phyloP scores from a whole-genome alignment of 2,329 filamentous ascomycete genomes.

The Xylaria sp. region DNA sequence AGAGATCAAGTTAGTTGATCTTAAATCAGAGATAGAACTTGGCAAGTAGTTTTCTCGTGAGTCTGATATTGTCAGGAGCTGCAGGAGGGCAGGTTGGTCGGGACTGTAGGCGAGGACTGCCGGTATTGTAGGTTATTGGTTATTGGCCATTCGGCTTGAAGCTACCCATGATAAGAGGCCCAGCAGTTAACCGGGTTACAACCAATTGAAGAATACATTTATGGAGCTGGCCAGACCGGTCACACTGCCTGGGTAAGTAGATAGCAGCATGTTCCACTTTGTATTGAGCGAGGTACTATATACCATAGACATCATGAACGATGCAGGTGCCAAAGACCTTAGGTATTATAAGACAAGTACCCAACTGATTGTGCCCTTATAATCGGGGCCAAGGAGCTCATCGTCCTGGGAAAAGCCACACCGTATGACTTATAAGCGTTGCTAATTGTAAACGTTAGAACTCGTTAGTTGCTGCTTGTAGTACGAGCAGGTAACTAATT shows the following conservation, averaged over 20 bases:
- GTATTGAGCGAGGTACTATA: not conserved
- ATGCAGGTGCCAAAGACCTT: not conserved
- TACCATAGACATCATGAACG: not conserved
- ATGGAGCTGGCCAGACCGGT: conserved; percentile 18
- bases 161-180: not conserved
- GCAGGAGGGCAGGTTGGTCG: not conserved
- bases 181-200: too few species aligned
- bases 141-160: not conserved
- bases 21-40: not conserved
- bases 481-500: not conserved
- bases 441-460: not conserved
- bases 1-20: not conserved
- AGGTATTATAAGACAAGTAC: not conserved
- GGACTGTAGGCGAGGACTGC: not conserved
- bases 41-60: not conserved
- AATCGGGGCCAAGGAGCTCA: not conserved
- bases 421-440: not conserved
- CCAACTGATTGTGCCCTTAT: not conserved
- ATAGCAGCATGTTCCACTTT: not conserved
- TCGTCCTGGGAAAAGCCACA: not conserved
- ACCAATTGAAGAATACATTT: not conserved
- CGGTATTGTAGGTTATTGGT: not conserved
- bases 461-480: not conserved
- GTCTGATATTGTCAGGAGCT: not conserved
- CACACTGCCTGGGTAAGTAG: not conserved